phyloP scores from a whole-genome alignment of 768 basidiomycete genomes.

The Saitozyma sp. region DNA sequence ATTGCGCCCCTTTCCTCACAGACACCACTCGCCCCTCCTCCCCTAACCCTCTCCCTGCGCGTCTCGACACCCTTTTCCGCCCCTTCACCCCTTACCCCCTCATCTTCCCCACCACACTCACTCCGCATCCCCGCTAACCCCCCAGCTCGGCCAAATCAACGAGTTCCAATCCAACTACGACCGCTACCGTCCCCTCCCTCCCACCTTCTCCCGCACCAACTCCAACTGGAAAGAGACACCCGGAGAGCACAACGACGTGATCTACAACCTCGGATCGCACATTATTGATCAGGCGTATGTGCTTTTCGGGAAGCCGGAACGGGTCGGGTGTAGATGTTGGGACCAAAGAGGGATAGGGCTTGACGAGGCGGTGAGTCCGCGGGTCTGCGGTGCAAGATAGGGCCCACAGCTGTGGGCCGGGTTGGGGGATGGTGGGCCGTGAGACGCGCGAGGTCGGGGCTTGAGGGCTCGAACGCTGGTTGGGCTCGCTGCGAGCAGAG shows the following conservation, averaged over 20 bases:
- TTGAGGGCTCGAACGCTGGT: no score
- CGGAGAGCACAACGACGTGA: slow-evolving; percentile 64
- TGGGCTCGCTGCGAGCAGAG: no score
- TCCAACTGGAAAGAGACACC: slow-evolving; percentile 70
- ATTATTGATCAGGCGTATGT: slow-evolving; percentile 74
- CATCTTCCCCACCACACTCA: background rate
- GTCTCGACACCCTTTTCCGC: no score
- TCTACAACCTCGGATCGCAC: slow-evolving; percentile 78
- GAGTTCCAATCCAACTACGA: slow-evolving; percentile 44
- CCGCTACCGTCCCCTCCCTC: slow-evolving; percentile 62
- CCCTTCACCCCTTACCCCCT: background rate
- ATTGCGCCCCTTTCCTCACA: no score
- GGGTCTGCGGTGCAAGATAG: no score
- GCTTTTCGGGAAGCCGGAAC: slow-evolving; percentile 73
- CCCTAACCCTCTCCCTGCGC: background rate
- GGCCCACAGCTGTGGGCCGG: background rate
- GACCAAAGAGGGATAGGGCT: slow-evolving; percentile 40
- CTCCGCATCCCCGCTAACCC: background rate
- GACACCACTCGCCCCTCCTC: no score
- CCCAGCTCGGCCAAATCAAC: slow-evolving; percentile 56
- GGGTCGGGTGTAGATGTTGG: slow-evolving; percentile 56
- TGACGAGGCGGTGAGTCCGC: slow-evolving; percentile 53
- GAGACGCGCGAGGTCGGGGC: no score
- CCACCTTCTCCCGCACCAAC: slow-evolving; percentile 8
- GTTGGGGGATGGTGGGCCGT: no score